A percentile compares a stretch with the other conserved stretches of the same genome.
These are phyloP conservation scores for Sextonia rubra DNA, from an alignment of 164 flowering plant genomes.

Conservation along the genomic window DNA sequence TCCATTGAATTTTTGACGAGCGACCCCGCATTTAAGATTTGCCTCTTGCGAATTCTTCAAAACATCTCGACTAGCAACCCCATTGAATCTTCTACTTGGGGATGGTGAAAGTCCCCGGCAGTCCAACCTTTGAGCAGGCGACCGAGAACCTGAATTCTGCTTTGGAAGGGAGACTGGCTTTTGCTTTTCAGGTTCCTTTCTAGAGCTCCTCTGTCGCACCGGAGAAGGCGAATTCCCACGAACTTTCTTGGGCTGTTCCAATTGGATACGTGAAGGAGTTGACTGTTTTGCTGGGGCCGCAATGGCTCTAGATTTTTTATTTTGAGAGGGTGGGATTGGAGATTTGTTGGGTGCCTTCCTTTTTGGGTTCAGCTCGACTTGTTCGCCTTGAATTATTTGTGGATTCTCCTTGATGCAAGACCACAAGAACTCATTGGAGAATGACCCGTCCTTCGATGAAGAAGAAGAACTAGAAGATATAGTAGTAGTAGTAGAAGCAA, in stretches of 20 bases:
- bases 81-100: conserved; percentile 1
- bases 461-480: not conserved
- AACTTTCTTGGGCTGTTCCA: not conserved
- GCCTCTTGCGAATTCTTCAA: not conserved
- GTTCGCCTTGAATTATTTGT: not conserved
- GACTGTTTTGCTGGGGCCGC: not conserved
- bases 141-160: not conserved
- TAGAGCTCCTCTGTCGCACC: not conserved
- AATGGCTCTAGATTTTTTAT: not conserved
- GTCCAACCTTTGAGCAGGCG: not conserved
- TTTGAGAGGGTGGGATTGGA: not conserved
- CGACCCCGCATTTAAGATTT: not conserved
- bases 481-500: not conserved
- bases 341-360: not conserved
- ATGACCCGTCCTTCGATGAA: not conserved
- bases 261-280: not conserved
- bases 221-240: not conserved
- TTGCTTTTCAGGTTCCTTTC: not conserved
- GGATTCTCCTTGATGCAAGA: conserved; percentile 2
- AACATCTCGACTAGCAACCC: not conserved
- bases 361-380: not conserved
- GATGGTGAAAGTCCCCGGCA: not conserved
- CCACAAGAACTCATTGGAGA: conserved; percentile 3
- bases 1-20: not conserved
- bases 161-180: not conserved